phyloP scores from a whole-genome alignment of 495 filamentous ascomycete species.

The Penicillium manginii region DNA sequence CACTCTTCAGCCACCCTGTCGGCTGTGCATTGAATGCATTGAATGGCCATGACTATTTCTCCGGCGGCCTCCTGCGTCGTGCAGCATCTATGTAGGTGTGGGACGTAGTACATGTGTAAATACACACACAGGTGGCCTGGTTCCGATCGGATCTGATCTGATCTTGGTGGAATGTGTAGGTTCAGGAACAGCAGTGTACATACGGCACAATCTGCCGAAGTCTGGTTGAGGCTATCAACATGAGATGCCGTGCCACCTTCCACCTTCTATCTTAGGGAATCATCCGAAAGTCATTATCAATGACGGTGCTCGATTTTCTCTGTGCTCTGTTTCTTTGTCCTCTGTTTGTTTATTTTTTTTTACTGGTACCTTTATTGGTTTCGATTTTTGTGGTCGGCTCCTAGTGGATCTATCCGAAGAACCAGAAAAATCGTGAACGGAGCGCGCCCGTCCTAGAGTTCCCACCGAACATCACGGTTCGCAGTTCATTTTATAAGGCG shows the following conservation, averaged over 20 bases:
- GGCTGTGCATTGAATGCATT: slow-evolving; percentile 8
- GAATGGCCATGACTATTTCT: slow-evolving; percentile 18
- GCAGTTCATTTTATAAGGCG: slow-evolving; percentile 5
- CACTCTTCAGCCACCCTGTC: slow-evolving; percentile 10
- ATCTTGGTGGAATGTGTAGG: background rate
- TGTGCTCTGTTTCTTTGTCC: background rate
- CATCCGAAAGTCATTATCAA: background rate
- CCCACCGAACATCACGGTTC: slow-evolving; percentile 8
- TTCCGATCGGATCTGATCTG: background rate
- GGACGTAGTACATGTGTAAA: background rate
- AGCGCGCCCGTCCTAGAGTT: slow-evolving; percentile 2
- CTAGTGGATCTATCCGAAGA: slow-evolving; percentile 3
- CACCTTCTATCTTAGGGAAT: background rate
- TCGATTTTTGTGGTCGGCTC: background rate
- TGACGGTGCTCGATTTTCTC: background rate
- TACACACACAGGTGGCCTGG: background rate
- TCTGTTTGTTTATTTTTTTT: background rate
- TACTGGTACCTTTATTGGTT: background rate
- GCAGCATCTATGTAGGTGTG: slow-evolving; percentile 18
- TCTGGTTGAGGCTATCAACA: slow-evolving; percentile 4
- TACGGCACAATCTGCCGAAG: background rate
- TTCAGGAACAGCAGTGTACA: background rate
- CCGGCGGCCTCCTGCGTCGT: slow-evolving; percentile 33
- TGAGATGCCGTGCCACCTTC: background rate
- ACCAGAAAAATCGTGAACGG: slow-evolving; percentile 3